Evolutionary conservation across 768 basidiomycete genomes (phyloP).

Genomic region (Ephemerocybe angulata): DNA sequence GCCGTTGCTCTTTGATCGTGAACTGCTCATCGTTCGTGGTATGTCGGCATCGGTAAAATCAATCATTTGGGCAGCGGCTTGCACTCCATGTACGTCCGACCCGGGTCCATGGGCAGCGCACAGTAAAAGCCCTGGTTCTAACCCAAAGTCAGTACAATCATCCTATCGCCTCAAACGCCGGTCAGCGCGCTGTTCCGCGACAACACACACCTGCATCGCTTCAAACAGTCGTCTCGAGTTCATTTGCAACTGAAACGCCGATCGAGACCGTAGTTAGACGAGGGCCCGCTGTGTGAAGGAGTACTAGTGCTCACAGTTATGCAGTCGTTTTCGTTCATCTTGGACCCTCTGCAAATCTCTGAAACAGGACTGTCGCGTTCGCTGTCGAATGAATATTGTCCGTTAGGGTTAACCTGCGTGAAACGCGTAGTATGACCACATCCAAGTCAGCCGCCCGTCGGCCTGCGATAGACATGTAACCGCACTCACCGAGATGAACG

Average conservation of each 20-base stretch:
- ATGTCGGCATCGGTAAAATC: neutral
- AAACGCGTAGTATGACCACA: neutral
- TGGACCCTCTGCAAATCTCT: conserved; percentile 52
- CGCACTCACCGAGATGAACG: conserved; percentile 40
- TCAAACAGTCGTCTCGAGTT: conserved; percentile 58
- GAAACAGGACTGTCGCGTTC: conserved; percentile 54
- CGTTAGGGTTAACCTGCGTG: conserved; percentile 43
- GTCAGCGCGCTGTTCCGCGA: too few species aligned
- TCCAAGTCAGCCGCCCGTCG: neutral
- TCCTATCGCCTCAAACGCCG: too few species aligned
- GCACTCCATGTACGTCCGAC: conserved; percentile 65
- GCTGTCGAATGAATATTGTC: conserved; percentile 60
- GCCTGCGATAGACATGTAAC: neutral
- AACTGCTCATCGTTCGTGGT: neutral
- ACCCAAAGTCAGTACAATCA: too few species aligned
- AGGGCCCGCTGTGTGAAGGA: neutral
- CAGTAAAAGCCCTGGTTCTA: conserved; percentile 69
- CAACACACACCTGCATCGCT: conserved; percentile 79
- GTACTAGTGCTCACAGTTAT: conserved; percentile 42
- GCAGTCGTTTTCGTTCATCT: conserved; percentile 43
- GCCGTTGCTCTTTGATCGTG: neutral
- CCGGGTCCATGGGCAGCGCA: conserved; percentile 62
- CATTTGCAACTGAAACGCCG: conserved; percentile 49
- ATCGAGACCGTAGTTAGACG: neutral
- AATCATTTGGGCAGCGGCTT: conserved; percentile 51